Evolutionary conservation across 352 stramenopile genomes (phyloP), one percentile per base, ranked within the genome.

Genomic region (Discostella stelligera): DNA sequence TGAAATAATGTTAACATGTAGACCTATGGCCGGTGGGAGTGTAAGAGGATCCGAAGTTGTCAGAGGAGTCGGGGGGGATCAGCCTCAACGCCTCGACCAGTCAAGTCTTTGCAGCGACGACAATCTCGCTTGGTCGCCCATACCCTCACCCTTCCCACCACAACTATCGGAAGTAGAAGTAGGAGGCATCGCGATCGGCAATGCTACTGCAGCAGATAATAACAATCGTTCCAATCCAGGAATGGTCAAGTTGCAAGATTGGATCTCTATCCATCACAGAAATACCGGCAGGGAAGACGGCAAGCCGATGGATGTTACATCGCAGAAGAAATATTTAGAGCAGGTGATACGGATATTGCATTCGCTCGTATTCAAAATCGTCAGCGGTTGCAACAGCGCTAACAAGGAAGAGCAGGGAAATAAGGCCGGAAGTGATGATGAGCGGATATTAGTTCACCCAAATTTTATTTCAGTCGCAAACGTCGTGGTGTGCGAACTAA

Each of bases 321-420:
- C 41, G 5, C 59, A 16, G 39, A 72, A 41, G 56, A 63, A 52
- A 23, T 74, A 74, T 32, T 52, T 74, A 8, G 71, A 79, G 46
- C 32, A 62, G 46, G 63, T 55, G n/a, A 39, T 69, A 52, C 18
- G 32, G 0, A 61, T 79, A 44, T 13, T 71, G 3, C 27, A 72
- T 44, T 67, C 61, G 7, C 61, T 79, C 3, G 20, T 59, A 14
- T 16, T 23, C 1, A 74, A 74, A 23, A 70, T 74, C 8, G 18
- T 62, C 11, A 50, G 25, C 53, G 50, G 44, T 14, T 44, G 37
- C 37, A 44, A 44, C 7, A 44, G 37, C 37, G 37, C 7, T 10
- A 44, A 11, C 37, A 41, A 41, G 32, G 18, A n/a, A 18, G 25
- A 64, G 30, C 18, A 11, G 20, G 55, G 2, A 13, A 20, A 7